Evolutionary conservation across 2,329 filamentous ascomycete genomes (phyloP).

Genomic region (Ramularia endophylla): DNA sequence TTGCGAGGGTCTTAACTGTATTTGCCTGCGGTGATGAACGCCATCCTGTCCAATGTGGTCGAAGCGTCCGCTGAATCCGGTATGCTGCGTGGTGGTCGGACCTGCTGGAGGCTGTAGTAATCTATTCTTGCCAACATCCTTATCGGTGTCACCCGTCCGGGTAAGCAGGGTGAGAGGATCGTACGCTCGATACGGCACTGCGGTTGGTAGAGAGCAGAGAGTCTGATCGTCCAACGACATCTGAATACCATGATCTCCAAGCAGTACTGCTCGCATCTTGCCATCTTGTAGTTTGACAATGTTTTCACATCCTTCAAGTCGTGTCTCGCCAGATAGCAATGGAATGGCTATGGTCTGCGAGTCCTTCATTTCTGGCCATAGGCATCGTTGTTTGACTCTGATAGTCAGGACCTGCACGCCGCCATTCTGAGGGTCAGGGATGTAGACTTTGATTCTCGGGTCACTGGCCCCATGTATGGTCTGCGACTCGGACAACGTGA

Average conservation of each 20-base stretch:
- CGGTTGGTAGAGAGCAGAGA: slow-evolving; percentile 18
- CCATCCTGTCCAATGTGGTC: slow-evolving; percentile 24
- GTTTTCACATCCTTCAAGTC: slow-evolving; percentile 17
- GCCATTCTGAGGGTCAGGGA: slow-evolving; percentile 22
- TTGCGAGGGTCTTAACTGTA: slow-evolving; percentile 24
- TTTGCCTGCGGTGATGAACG: slow-evolving; percentile 23
- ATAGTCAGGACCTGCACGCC: slow-evolving; percentile 21
- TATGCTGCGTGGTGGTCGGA: slow-evolving; percentile 11
- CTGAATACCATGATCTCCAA: slow-evolving; percentile 19
- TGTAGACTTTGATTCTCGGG: slow-evolving; percentile 21
- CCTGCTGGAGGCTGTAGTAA: slow-evolving; percentile 14
- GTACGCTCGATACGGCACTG: slow-evolving; percentile 21
- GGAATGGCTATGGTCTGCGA: slow-evolving; percentile 19
- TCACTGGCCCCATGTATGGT: slow-evolving; percentile 14
- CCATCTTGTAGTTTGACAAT: slow-evolving; percentile 21
- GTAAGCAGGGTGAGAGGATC: slow-evolving; percentile 9
- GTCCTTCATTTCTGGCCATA: slow-evolving; percentile 20
- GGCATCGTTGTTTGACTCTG: slow-evolving; percentile 21
- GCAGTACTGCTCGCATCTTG: slow-evolving; percentile 15
- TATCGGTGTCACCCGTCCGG: slow-evolving; percentile 1
- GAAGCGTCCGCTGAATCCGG: slow-evolving; percentile 17
- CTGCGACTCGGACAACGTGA: slow-evolving; percentile 13
- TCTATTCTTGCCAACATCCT: slow-evolving; percentile 26
- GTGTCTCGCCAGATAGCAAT: slow-evolving; percentile 14
- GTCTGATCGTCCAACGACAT: slow-evolving; percentile 18